phyloP scores from a whole-genome alignment of 192 early-diverging fungal genomes.

The Mortierella alpina region DNA sequence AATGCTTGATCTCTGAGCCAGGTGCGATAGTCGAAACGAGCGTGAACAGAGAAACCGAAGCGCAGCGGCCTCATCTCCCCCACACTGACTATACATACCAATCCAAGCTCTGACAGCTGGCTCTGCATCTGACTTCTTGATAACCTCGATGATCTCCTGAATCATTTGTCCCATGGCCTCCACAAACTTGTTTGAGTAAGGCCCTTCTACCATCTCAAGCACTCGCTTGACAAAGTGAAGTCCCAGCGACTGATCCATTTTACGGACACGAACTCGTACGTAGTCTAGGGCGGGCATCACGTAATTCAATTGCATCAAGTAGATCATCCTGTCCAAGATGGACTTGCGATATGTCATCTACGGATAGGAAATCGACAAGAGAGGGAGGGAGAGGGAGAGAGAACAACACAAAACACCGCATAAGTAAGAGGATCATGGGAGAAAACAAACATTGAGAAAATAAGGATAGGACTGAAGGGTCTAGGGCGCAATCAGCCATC shows the following conservation, averaged over 20 bases:
- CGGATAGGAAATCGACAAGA: neutral
- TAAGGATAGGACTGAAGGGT: neutral
- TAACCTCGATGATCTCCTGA: constrained; percentile 53
- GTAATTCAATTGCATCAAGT: constrained; percentile 72
- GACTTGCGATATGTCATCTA: constrained; percentile 76
- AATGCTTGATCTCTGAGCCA: neutral
- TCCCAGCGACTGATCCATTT: constrained; percentile 74
- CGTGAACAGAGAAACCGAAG: neutral
- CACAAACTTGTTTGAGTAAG: constrained; percentile 58
- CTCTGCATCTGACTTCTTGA: constrained; percentile 49
- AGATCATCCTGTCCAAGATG: constrained; percentile 75
- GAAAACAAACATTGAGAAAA: neutral
- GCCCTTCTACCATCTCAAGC: constrained; percentile 57
- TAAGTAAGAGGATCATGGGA: constrained; percentile 22
- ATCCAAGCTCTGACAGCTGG: constrained; percentile 47
- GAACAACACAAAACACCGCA: neutral
- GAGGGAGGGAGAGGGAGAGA: neutral
- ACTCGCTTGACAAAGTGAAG: constrained; percentile 74
- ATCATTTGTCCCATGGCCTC: constrained; percentile 57
- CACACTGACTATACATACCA: constrained; percentile 21
- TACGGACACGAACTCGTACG: constrained; percentile 59
- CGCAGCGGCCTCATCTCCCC: constrained; percentile 2
- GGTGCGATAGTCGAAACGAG: neutral
- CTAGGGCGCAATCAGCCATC: neutral
- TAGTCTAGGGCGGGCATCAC: constrained; percentile 73